Evolutionary conservation across 352 stramenopile genomes (phyloP).

Genomic region (Pythium chondricola): DNA sequence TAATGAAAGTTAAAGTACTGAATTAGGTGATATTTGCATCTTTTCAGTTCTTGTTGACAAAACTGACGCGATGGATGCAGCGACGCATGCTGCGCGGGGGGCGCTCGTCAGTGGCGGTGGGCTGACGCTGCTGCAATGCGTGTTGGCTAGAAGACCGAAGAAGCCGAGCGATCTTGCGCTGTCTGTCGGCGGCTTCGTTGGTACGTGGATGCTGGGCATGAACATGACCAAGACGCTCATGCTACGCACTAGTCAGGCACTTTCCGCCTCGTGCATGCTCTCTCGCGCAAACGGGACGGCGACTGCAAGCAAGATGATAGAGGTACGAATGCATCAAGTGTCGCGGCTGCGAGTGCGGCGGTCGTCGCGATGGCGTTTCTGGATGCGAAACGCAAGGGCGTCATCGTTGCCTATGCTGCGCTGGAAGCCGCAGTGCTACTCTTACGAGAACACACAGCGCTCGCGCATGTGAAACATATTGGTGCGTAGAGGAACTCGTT

Average conservation of each 20-base stretch:
- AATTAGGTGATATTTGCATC: background rate
- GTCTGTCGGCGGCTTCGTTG: slow-evolving; percentile 49
- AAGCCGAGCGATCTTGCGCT: slow-evolving; percentile 46
- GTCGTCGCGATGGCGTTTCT: slow-evolving; percentile 37
- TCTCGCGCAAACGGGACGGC: slow-evolving; percentile 1
- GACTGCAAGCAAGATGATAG: background rate
- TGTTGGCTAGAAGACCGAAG: slow-evolving; percentile 33
- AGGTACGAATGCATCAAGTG: slow-evolving; percentile 5
- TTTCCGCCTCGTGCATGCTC: slow-evolving; percentile 15
- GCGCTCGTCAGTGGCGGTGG: slow-evolving; percentile 32
- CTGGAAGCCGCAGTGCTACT: slow-evolving; percentile 45
- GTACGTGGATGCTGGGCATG: slow-evolving; percentile 17
- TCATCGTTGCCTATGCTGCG: slow-evolving; percentile 49
- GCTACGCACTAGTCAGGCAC: slow-evolving; percentile 2
- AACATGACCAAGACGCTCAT: background rate
- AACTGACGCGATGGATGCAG: slow-evolving; percentile 20
- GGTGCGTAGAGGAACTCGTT: slow-evolving; percentile 18
- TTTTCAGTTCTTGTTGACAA: background rate
- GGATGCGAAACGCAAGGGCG: slow-evolving; percentile 40
- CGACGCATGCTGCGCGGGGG: slow-evolving; percentile 34
- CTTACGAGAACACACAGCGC: slow-evolving; percentile 28
- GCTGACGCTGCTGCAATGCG: slow-evolving; percentile 30
- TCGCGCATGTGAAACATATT: slow-evolving; percentile 43
- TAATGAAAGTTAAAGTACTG: background rate
- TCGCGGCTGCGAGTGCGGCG: slow-evolving; percentile 9